Evolutionary conservation across 495 filamentous ascomycete species (phyloP).

Genomic region (Haplographium delicatum): DNA sequence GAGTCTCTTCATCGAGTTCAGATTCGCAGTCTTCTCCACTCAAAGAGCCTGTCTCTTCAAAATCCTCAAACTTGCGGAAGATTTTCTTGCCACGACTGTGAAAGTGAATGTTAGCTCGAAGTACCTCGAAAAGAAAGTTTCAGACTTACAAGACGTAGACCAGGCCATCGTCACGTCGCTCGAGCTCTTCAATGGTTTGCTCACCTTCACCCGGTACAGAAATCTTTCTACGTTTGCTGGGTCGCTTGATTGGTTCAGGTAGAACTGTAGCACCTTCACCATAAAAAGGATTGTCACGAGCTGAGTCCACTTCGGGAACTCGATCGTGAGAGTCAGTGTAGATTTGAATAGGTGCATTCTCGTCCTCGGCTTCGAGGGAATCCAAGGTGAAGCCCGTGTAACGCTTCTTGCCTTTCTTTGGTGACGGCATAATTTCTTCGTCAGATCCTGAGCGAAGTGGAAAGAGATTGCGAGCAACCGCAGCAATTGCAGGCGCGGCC

Average conservation of each 20-base stretch:
- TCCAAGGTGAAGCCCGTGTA: slow-evolving; percentile 60
- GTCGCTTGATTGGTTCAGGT: slow-evolving; percentile 33
- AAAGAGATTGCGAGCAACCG: slow-evolving; percentile 74
- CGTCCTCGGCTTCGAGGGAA: slow-evolving; percentile 56
- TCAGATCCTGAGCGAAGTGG: slow-evolving; percentile 36
- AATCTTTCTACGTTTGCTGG: slow-evolving; percentile 29
- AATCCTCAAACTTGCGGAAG: slow-evolving; percentile 61
- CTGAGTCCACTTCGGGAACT: slow-evolving; percentile 63
- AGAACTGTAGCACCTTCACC: slow-evolving; percentile 21
- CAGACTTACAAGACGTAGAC: slow-evolving; percentile 79
- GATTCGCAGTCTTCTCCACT: slow-evolving; percentile 34
- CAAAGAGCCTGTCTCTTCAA: slow-evolving; percentile 39
- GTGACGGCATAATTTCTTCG: slow-evolving; percentile 54
- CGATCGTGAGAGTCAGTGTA: slow-evolving; percentile 88
- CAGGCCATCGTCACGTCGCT: slow-evolving; percentile 69
- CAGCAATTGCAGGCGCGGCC: slow-evolving; percentile 47
- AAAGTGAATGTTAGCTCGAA: slow-evolving; percentile 30
- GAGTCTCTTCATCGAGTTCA: slow-evolving; percentile 37
- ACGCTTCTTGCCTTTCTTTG: slow-evolving; percentile 44
- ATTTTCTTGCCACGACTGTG: slow-evolving; percentile 83
- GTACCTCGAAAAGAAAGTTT: not conserved
- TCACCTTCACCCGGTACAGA: slow-evolving; percentile 47
- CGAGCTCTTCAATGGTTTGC: slow-evolving; percentile 54
- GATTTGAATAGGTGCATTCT: slow-evolving; percentile 63
- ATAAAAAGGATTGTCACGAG: slow-evolving; percentile 72